Evolutionary conservation across 129 eudicot genomes (phyloP), one percentile per base, ranked within the genome.

Genomic region (Artemisia annua): DNA sequence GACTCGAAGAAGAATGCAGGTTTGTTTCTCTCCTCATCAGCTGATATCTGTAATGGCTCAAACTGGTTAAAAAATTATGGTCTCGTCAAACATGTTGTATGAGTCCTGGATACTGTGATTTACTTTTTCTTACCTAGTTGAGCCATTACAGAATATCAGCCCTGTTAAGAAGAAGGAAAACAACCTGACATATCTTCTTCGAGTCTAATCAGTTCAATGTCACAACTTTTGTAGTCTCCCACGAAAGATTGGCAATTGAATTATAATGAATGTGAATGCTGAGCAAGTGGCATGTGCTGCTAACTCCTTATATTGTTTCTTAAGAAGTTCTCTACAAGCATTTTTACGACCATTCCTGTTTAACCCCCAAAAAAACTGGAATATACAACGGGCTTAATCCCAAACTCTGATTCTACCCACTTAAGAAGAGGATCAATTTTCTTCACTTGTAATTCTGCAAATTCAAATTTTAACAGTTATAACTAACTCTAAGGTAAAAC

Each of bases 211-310:
- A 90, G 79, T 79, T 95, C 96, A 76, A 95, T 72, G 7, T 95
- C 97, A 51, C 88, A 49, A 95, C n/a, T n/a, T 85, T 46, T 69
- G 79, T 79, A 95, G 70, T 73, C 57, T 84, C 35, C 94, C 99
- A 77, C 86, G 88, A 63, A 81, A 79, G 16, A 95, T 26, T 5
- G 80, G n/a, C 99, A 74, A 95, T 79, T 5, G 99, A 79, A 60
- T 90, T 57, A 85, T 60, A 95, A 74, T 17, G 99, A 95, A 70
- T 91, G 99, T 28, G 97, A 77, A n/a, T 35, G 99, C 94, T 11
- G 97, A 75, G 99, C 83, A 75, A 95, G 80, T 44, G 96, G n/a
- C 99, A 83, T 94, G 97, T 49, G 91, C 88, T 39, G 97, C 97
- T 49, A 95, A 72, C 70, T 88, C 99, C n/a, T n/a, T n/a, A n/a